Conservation (phyloP, 2,329 filamentous ascomycete species). For the Grosmannia serpens region DNA sequence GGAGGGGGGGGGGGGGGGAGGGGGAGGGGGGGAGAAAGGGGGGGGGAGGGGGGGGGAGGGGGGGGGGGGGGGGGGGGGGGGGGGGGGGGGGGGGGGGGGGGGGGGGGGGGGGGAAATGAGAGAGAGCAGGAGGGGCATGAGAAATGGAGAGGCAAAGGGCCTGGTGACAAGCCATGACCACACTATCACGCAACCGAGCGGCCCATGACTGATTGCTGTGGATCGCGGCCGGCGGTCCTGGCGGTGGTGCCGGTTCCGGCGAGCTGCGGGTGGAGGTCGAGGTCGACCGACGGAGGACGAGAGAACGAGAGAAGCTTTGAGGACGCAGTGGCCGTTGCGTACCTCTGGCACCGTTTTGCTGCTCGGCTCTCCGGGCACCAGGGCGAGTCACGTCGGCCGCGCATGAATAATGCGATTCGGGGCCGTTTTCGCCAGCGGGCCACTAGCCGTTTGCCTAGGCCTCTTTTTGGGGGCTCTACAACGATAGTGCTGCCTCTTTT, state of each 20-base stretch:
- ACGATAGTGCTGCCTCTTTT: background rate
- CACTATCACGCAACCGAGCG: background rate
- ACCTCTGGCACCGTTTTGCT: too few relatives aligned
- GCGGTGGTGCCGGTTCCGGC: constrained; percentile 1
- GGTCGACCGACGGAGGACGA: background rate
- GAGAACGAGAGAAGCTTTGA: background rate
- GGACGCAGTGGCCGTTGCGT: too few relatives aligned
- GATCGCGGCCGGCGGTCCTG: background rate
- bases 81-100: background rate
- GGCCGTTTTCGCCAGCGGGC: too few relatives aligned
- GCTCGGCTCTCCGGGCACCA: too few relatives aligned
- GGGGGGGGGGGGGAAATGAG: background rate
- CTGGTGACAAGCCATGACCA: background rate
- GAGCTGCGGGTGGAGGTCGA: background rate
- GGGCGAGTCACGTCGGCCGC: too few relatives aligned
- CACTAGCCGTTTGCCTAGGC: background rate
- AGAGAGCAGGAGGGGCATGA: background rate
- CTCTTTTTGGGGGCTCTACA: too few relatives aligned
- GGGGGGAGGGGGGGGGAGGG: too few relatives aligned
- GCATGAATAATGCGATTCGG: too few relatives aligned
- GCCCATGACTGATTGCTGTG: background rate
- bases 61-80: too few relatives aligned
- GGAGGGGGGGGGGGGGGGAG: too few relatives aligned
- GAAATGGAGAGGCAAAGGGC: background rate
- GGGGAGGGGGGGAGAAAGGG: too few relatives aligned